Base-by-base conservation (phyloP, 2,329 filamentous ascomycete species). In the Capronia epimyces region DNA sequence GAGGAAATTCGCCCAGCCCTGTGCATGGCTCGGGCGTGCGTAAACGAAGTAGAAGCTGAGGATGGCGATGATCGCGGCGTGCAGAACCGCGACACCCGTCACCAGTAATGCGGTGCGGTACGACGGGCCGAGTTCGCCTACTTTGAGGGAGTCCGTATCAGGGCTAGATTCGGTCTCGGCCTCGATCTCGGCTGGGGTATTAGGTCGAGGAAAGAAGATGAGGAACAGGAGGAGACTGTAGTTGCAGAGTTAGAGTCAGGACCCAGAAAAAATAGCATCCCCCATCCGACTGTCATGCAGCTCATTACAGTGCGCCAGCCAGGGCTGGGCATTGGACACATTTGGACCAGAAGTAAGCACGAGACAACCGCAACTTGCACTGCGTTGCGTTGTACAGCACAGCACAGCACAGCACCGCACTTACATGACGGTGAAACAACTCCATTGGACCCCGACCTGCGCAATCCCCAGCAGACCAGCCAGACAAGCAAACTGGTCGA, bases 381-480 rank as follows among this genome's bases (percentile, higher is more conserved):
- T 27, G 5, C 4, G 16, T 5, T 36, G n/a, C 5, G 32, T 36
- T n/a, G 13, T 5, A 15, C 13, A 15, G 32, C 16, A 18, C 16
- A 13, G 25, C 8, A 31, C n/a, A n/a, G n/a, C n/a, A n/a, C n/a
- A n/a, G n/a, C n/a, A n/a, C n/a, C n/a, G n/a, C n/a, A 72, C 85
- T 64, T 70, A 96, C 93, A 97, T 95, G 60, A 90, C 77, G 62
- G 84, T 84, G 68, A 97, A 96, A 71, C 89, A 95, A 6, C 84
- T 75, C 87, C 89, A 96, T 70, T 97, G 93, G 56, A 87, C 81
- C 27, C 87, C 91, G 50, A 98, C 84, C 71, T 98, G 93, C 7
- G 85, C 83, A 49, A 98, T 89, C 0, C 93, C 93, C 39, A 98
- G 73, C 52, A 97, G 69, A 1, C 88, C 90, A 15, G 89, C 87